Evolutionary conservation across 208 protist genomes (phyloP).

Genomic region (Trypanosoma caninum): DNA sequence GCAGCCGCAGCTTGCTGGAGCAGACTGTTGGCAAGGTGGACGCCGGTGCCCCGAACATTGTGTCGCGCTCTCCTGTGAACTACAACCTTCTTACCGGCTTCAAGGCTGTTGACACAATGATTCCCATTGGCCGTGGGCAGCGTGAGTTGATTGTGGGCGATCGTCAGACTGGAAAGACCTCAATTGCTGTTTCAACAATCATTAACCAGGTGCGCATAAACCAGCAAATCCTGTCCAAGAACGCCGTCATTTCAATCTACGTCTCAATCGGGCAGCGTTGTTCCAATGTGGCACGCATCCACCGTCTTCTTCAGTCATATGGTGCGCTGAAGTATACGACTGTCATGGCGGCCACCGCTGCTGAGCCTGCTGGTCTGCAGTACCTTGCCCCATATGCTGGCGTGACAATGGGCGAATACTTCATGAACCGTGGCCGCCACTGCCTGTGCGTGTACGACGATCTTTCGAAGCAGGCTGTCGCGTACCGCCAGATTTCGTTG

Average conservation of each 20-base stretch:
- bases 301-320: slow-evolving; percentile 72
- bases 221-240: slow-evolving; percentile 81
- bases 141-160: slow-evolving; percentile 94
- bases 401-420: slow-evolving; percentile 91
- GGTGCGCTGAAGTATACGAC: slow-evolving; percentile 88
- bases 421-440: slow-evolving; percentile 91
- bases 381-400: slow-evolving; percentile 92
- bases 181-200: slow-evolving; percentile 91
- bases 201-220: slow-evolving; percentile 92
- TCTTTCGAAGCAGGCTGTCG: slow-evolving; percentile 94
- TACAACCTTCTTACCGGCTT: slow-evolving; percentile 93
- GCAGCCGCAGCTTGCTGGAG: slow-evolving; percentile 48
- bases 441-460: slow-evolving; percentile 93
- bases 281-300: slow-evolving; percentile 91
- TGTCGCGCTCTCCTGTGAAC: slow-evolving; percentile 89
- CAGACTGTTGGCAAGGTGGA: slow-evolving; percentile 81
- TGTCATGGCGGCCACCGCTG: slow-evolving; percentile 90
- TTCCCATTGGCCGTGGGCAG: slow-evolving; percentile 93
- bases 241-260: slow-evolving; percentile 92
- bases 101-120: slow-evolving; percentile 92
- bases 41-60: slow-evolving; percentile 91
- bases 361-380: slow-evolving; percentile 88
- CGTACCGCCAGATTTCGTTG: slow-evolving; percentile 94
- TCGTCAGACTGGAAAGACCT: slow-evolving; percentile 93
- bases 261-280: slow-evolving; percentile 92